Base-by-base conservation (phyloP, 495 filamentous ascomycete genomes). In the Tuber microsphaerosporum region DNA sequence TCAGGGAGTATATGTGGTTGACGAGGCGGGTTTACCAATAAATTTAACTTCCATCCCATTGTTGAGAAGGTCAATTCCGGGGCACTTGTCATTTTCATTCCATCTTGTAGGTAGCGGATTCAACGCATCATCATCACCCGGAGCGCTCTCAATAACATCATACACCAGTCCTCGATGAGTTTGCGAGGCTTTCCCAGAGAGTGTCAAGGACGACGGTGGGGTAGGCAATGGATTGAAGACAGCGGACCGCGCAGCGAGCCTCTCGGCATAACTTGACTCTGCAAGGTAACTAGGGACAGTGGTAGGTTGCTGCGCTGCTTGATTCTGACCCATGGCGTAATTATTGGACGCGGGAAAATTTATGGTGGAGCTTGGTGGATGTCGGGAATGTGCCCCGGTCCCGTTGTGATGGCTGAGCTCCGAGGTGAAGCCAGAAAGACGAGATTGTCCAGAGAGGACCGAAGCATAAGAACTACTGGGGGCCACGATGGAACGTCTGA, bases 21-120 rank as follows among this genome's bases (percentile, higher is more conserved):
- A 80, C 69, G 72, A 69, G 79, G 73, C 82, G 71, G 73, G 83
- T 78, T 81, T 72, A 37, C 86, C 86, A 46, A 84, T 84, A 81
- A 93, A 96, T 76, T 91, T 90, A 37, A 97, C 91, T 81, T 97
- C 93, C 74, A 89, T 85, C 12, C 94, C 93, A 77, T 93, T 90
- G 26, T 87, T 87, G 19, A 89, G 85, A 31, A 97, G 85, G 75
- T 97, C 96, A 51, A 97, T 84, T 0, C 88, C 88, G n/a, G 79
- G 76, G 69, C 87, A 89, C 83, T 92, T 94, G 84, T 97, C 94
- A 17, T 86, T 85, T 48, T 89, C 90, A 77, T 89, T 95, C 94
- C 94, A 97, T 80, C 88, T 89, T 1, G 90, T 90, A 73, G 95
- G 95, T 71, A 98, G 86, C 19, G 91, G 91, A 56, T 87, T 85